Conservation (phyloP, 2,329 filamentous ascomycete species). For the Chalaropsis thielavioides region DNA sequence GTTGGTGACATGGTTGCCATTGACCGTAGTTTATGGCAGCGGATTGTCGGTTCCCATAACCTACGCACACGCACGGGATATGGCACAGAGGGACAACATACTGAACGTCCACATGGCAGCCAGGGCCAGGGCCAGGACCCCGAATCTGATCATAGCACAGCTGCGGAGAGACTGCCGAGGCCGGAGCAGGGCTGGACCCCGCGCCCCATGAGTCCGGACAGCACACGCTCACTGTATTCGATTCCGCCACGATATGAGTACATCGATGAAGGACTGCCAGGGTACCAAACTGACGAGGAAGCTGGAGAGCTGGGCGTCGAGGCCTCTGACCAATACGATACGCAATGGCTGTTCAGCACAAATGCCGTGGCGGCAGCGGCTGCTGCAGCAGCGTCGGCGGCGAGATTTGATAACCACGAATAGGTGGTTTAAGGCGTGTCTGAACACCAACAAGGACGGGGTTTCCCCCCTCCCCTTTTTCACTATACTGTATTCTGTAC, state of each 20-base stretch:
- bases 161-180: background rate
- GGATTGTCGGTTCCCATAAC: constrained; percentile 8
- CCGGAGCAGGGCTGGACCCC: background rate
- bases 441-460: background rate
- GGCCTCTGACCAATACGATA: background rate
- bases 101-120: background rate
- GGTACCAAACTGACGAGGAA: constrained; percentile 19
- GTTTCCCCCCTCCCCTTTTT: background rate
- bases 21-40: constrained; percentile 26
- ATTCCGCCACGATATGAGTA: constrained; percentile 17
- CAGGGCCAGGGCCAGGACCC: background rate
- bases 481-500: background rate
- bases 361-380: background rate
- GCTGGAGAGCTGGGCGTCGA: background rate
- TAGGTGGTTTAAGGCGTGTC: background rate
- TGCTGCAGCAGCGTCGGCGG: background rate
- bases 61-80: constrained; percentile 6
- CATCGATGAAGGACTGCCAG: constrained; percentile 19
- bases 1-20: constrained; percentile 33
- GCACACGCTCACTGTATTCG: constrained; percentile 14
- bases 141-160: background rate
- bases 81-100: background rate
- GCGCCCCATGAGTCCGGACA: constrained; percentile 13
- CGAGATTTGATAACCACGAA: background rate
- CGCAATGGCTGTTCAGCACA: background rate